Evolutionary conservation across 345 rosid species (phyloP), one percentile per base, ranked within the genome.

Genomic region (Salix viminalis): DNA sequence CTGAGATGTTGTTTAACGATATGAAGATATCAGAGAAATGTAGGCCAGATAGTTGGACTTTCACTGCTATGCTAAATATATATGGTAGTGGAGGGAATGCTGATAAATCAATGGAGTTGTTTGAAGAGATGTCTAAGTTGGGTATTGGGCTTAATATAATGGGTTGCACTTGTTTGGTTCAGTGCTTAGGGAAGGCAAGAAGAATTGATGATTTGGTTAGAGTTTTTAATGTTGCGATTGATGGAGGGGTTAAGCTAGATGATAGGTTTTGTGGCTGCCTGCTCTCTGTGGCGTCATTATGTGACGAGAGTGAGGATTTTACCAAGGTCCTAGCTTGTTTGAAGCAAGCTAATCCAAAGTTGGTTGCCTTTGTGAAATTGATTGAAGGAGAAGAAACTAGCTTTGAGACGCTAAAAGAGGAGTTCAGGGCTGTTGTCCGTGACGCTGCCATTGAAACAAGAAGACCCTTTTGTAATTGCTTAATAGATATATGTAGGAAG

Each of bases 191-290:
- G 72, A 95, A 88, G 83, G 92, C 90, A 6, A 44, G 87, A 76
- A 87, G 91, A 84, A 84, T 91, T 0, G 88, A 88, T 79, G 94
- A 90, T 81, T 75, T 91, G 79, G 91, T 90, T 41, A 83, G 74
- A 68, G 96, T 91, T 66, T 93, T 90, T 72, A 76, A 56, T 71
- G 75, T 84, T 11, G 79, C 91, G 0, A 66, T 91, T 37, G 71
- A 79, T 36, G 76, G 84, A 19, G 97, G 99, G 72, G 87, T 93
- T 24, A 87, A 79, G 76, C 90, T 91, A 0, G 99, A 95, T 26
- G 99, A 91, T 83, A 90, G 94, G 83, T 92, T 95, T 60, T 91
- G 94, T 28, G 97, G 97, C 1, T 91, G 96, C 83, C 82, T 95
- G 82, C 90, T 95, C 41, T 93, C 97, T 10, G 93, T 93, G 69